Percentiles rank a stretch among this genome's conserved stretches.
Conservation (phyloP, 148 eudicot genomes). For the Amaranthus cruentus region DNA sequence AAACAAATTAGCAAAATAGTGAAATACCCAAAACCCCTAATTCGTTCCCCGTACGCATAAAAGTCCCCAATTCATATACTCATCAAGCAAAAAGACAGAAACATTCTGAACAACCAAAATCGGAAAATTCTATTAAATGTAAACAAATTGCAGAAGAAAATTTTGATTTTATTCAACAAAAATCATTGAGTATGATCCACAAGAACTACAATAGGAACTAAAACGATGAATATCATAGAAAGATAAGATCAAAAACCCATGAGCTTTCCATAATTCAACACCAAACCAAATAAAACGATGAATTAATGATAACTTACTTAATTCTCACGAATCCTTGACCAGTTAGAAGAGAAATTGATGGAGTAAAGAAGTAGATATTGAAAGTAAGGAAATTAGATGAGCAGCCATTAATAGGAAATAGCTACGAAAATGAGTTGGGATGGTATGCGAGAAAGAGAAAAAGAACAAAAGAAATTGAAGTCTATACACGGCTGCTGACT, state of each 20-base stretch:
- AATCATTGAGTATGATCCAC: background rate
- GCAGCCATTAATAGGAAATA: constrained; percentile 3
- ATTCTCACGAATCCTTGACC: too few species aligned
- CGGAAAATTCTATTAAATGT: background rate
- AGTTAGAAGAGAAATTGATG: background rate
- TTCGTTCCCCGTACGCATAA: background rate
- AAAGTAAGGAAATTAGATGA: background rate
- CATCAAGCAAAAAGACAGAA: background rate
- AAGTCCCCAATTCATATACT: background rate
- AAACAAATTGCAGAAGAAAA: background rate
- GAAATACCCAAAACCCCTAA: constrained; percentile 1
- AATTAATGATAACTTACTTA: background rate
- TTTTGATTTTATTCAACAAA: background rate
- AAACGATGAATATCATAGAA: too few species aligned
- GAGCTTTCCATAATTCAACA: background rate
- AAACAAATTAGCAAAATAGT: background rate
- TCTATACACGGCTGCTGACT: constrained; percentile 24
- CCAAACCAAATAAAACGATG: background rate
- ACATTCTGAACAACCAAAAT: background rate
- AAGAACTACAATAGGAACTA: background rate
- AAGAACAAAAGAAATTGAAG: constrained; percentile 2
- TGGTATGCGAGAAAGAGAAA: background rate
- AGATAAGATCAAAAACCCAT: background rate
- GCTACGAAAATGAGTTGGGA: background rate
- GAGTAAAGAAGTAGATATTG: background rate